phyloP scores from a whole-genome alignment of 768 basidiomycete genomes.

The Russula lepida region DNA sequence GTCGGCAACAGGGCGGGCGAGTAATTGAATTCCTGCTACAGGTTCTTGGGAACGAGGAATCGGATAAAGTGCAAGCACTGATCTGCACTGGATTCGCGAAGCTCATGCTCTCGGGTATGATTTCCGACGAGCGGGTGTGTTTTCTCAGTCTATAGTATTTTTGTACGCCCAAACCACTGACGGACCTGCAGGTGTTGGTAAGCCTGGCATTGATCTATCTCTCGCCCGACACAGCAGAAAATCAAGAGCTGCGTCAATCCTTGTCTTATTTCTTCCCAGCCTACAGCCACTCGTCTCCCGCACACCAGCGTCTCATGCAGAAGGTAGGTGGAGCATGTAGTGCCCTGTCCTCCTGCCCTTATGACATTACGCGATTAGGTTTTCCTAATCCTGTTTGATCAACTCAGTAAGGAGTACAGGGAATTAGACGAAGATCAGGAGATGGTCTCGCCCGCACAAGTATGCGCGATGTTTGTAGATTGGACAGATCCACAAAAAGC shows the following conservation, averaged over 20 bases:
- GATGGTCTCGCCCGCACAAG: slow-evolving; percentile 65
- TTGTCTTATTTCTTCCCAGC: slow-evolving; percentile 80
- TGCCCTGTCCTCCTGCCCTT: neutral
- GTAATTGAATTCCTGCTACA: slow-evolving; percentile 61
- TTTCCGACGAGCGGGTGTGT: slow-evolving; percentile 61
- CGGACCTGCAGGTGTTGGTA: slow-evolving; percentile 35
- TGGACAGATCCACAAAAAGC: slow-evolving; percentile 83
- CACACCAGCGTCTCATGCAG: slow-evolving; percentile 68
- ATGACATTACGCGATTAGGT: slow-evolving; percentile 37
- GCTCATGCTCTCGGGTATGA: slow-evolving; percentile 67
- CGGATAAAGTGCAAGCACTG: slow-evolving; percentile 59
- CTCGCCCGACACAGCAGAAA: slow-evolving; percentile 70
- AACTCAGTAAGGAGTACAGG: slow-evolving; percentile 47
- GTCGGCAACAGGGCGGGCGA: slow-evolving; percentile 36
- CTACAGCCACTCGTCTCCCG: slow-evolving; percentile 72
- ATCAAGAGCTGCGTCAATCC: slow-evolving; percentile 80
- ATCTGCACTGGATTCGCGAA: slow-evolving; percentile 80
- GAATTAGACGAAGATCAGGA: slow-evolving; percentile 65
- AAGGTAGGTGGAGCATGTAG: slow-evolving; percentile 38
- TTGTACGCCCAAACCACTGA: neutral
- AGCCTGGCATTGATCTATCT: slow-evolving; percentile 56
- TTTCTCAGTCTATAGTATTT: neutral
- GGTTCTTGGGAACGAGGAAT: slow-evolving; percentile 44
- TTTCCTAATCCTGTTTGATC: slow-evolving; percentile 58
- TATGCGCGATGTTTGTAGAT: slow-evolving; percentile 72